Conservation (phyloP, 495 filamentous ascomycete genomes). For the Immersiella caudata region DNA sequence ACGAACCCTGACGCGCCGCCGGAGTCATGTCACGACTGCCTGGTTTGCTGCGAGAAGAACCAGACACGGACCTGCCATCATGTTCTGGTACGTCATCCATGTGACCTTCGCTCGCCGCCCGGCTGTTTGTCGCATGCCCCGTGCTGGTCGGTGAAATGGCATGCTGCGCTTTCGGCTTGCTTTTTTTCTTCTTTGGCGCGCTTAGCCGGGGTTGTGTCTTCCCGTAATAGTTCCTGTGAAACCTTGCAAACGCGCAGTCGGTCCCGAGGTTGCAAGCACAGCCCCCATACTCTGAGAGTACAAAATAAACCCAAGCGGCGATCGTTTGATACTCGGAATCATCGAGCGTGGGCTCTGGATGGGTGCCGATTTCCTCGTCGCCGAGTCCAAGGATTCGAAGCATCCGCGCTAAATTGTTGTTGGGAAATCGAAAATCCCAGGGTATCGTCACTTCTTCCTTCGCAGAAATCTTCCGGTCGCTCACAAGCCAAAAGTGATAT, state of each 20-base stretch:
- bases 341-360: conserved; percentile 46
- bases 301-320: conserved; percentile 61
- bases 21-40: conserved; percentile 84
- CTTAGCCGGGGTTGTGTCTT: conserved; percentile 53
- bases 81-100: conserved; percentile 57
- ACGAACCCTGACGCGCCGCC: conserved; percentile 55
- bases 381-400: conserved; percentile 54
- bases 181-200: conserved; percentile 60
- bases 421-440: conserved; percentile 58
- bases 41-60: conserved; percentile 72
- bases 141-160: conserved; percentile 68
- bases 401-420: conserved; percentile 45
- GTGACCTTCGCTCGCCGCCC: conserved; percentile 73
- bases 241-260: conserved; percentile 71
- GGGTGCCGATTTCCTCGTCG: conserved; percentile 43
- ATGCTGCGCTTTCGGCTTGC: conserved; percentile 57
- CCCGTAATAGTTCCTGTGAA: conserved; percentile 66
- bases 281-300: conserved; percentile 83
- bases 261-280: conserved; percentile 74
- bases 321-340: conserved; percentile 56
- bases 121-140: conserved; percentile 71
- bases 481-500: conserved; percentile 88
- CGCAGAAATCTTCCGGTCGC: conserved; percentile 67
- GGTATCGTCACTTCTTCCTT: conserved; percentile 59
- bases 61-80: conserved; percentile 70